A percentile compares a stretch with the other conserved stretches of the same genome.
These are phyloP conservation scores for Sporothrix euskadiensis DNA, from an alignment of 2,329 filamentous ascomycete genomes.

Conservation along the genomic window DNA sequence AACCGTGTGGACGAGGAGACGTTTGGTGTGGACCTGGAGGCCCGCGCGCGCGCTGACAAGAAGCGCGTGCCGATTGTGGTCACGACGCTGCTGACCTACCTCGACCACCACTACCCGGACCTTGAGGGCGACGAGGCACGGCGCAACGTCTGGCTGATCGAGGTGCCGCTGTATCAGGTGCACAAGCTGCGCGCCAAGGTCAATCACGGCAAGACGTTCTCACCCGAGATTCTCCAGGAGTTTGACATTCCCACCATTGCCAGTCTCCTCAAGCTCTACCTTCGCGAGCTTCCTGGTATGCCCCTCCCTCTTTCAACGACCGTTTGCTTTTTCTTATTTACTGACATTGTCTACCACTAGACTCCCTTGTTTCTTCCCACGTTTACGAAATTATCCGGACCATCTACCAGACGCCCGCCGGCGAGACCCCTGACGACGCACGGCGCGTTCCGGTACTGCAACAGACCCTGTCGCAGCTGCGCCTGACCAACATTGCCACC, in stretches of 20 bases:
- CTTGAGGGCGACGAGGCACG: conserved; percentile 94
- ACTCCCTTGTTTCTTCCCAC: conserved; percentile 96
- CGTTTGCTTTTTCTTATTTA: neutral
- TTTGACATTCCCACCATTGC: conserved; percentile 95
- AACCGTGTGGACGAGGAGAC: conserved; percentile 97
- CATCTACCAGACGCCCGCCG: conserved; percentile 81
- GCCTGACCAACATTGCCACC: conserved; percentile 97
- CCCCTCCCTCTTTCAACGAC: conserved; percentile 37
- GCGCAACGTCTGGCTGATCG: conserved; percentile 88
- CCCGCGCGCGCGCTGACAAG: conserved; percentile 85
- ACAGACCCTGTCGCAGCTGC: conserved; percentile 90
- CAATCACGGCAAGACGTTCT: conserved; percentile 82
- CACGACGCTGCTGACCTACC: conserved; percentile 88
- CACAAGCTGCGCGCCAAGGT: conserved; percentile 80
- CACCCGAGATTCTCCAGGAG: conserved; percentile 74
- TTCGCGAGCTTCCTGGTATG: conserved; percentile 75
- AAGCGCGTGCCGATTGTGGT: conserved; percentile 93
- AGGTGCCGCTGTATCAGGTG: conserved; percentile 80
- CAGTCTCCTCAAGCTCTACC: conserved; percentile 87
- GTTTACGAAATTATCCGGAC: conserved; percentile 99
- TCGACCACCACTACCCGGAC: conserved; percentile 96
- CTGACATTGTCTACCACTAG: conserved; percentile 46
- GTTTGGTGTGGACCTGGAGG: conserved; percentile 97
- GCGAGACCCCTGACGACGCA: conserved; percentile 69
- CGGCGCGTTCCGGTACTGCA: conserved; percentile 88